A percentile compares a stretch with the other conserved stretches of the same genome.
Evolutionary conservation across 73 alveolate genomes (phyloP).

Genomic region (Halteria grandinella): DNA sequence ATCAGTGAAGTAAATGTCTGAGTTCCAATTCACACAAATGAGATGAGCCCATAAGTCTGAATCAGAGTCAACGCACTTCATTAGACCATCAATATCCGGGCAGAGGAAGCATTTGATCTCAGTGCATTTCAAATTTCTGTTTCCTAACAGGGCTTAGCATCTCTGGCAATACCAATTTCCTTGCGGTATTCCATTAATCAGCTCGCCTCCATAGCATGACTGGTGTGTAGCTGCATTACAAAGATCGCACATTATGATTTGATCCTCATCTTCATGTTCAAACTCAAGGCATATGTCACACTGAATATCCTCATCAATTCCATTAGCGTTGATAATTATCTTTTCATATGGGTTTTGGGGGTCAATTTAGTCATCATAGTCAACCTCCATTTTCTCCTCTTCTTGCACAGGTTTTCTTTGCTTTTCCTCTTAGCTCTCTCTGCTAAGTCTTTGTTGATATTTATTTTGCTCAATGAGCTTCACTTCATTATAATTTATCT

Average conservation of each 20-base stretch:
- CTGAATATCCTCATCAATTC: constrained; percentile 32
- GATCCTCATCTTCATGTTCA: constrained; percentile 36
- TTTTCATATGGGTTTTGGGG: constrained; percentile 30
- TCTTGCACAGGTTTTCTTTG: not conserved
- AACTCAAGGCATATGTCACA: constrained; percentile 63
- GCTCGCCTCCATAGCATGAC: constrained; percentile 48
- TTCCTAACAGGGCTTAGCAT: constrained; percentile 15
- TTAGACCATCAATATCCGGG: constrained; percentile 22
- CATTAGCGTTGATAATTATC: not conserved
- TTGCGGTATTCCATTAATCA: not conserved
- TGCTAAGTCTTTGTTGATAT: no score
- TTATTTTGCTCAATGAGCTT: no score
- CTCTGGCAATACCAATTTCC: constrained; percentile 56
- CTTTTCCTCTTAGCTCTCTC: no score
- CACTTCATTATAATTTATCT: no score
- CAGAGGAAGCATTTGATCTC: constrained; percentile 30
- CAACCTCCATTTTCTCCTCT: constrained; percentile 13
- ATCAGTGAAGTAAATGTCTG: constrained; percentile 45
- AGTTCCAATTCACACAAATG: constrained; percentile 46
- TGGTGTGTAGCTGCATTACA: constrained; percentile 60
- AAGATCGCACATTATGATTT: constrained; percentile 53
- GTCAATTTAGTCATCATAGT: not conserved
- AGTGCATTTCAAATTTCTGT: not conserved
- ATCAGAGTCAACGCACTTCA: not conserved
- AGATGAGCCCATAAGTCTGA: constrained; percentile 40